These are phyloP conservation scores for Epichloe bromicola DNA, from an alignment of 2,329 filamentous ascomycete species.

Conservation along the genomic window DNA sequence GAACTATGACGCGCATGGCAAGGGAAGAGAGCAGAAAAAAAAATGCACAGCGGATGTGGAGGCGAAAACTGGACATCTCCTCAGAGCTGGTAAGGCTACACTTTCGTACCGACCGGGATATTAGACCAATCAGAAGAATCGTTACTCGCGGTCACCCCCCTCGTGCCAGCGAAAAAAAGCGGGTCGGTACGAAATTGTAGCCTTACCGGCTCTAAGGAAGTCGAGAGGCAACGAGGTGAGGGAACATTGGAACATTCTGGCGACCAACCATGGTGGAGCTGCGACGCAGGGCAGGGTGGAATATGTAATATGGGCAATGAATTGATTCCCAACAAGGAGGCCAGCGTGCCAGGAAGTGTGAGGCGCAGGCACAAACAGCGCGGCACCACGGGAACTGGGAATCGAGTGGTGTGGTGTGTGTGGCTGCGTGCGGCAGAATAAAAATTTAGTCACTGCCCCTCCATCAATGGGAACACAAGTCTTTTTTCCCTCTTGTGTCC, in stretches of 20 bases:
- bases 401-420: neutral
- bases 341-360: neutral
- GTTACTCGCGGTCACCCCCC: no score
- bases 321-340: no score
- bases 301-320: neutral
- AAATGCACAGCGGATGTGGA: neutral
- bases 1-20: neutral
- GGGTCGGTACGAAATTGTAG: no score
- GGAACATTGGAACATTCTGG: constrained; percentile 3
- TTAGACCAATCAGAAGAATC: no score
- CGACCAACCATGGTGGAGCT: neutral
- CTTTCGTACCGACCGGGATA: no score
- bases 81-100: no score
- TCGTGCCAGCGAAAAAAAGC: no score
- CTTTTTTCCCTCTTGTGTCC: no score
- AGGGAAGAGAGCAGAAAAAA: neutral
- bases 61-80: neutral
- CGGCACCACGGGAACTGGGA: neutral
- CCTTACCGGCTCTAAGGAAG: no score
- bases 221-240: neutral
- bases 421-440: neutral
- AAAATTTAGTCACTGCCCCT: constrained; percentile 2
- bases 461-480: neutral
- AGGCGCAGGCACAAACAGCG: neutral
- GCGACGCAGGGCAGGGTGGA: neutral